Percentiles rank a stretch among this genome's conserved stretches.
phyloP scores from a whole-genome alignment of 1,284 basidiomycete species.

The Melampsora larici-populina region DNA sequence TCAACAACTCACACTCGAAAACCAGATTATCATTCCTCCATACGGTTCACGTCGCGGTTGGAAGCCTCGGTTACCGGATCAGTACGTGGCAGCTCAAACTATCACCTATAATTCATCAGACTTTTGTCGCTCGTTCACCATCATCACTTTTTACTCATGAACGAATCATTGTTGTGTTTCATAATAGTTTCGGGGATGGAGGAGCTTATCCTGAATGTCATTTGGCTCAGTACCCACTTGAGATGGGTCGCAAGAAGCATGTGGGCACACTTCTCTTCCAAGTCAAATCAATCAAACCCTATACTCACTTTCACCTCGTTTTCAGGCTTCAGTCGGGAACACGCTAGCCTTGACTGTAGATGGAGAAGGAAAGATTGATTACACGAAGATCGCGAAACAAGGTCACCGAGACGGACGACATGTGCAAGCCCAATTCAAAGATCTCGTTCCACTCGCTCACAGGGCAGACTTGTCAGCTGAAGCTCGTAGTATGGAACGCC shows the following conservation, averaged over 20 bases:
- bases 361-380: constrained; percentile 89
- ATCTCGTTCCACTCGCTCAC: constrained; percentile 86
- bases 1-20: constrained; percentile 4
- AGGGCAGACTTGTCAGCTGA: constrained; percentile 79
- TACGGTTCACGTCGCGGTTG: constrained; percentile 83
- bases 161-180: not conserved
- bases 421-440: constrained; percentile 93
- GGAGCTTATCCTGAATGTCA: constrained; percentile 97
- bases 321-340: constrained; percentile 79
- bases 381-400: constrained; percentile 94
- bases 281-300: not conserved
- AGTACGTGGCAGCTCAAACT: constrained; percentile 52
- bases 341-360: constrained; percentile 95
- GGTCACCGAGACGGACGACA: constrained; percentile 79
- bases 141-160: not conserved
- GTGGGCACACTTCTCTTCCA: constrained; percentile 56
- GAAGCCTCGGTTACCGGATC: constrained; percentile 75
- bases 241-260: constrained; percentile 86
- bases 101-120: no score
- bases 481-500: constrained; percentile 75
- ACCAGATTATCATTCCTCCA: constrained; percentile 59
- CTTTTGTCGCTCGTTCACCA: no score
- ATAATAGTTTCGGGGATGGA: constrained; percentile 70
- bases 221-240: constrained; percentile 91
- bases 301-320: constrained; percentile 15